Base-by-base conservation (phyloP, 208 protist genomes). In the Wallacemonas sp. region DNA sequence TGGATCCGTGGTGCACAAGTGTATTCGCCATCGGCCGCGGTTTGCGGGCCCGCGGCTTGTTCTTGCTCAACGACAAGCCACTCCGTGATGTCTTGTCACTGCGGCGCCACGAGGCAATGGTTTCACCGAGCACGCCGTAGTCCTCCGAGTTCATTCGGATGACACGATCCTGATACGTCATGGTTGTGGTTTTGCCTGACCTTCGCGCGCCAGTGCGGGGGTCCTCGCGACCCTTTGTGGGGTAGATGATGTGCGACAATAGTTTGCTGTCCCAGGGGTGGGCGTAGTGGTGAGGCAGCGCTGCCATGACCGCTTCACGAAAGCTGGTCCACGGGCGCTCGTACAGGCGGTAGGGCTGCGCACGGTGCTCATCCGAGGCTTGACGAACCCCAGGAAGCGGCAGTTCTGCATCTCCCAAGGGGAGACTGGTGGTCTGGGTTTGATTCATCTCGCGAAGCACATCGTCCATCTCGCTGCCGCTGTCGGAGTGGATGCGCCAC, bases 231-330 rank as follows among this genome's bases (percentile, higher is more conserved):
- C 72, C 75, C 55, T 91, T 91, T 11, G 73, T 62, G 21, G 75
- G 77, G 61, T 87, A 92, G 59, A 96, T 77, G 19, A 84, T 62
- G 62, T 94, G 88, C 12, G 86, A 82, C 14, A 65, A 64, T 17
- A 96, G 55, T 55, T 84, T 61, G 12, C 71, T 77, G 70, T 96
- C 86, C 88, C 91, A 96, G 15, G 83, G 82, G 63, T 96, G 91
- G 17, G 72, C 60, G 65, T 91, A 96, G 41, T 66, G 81, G 66
- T 96, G 91, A 30, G 91, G 91, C 67, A 96, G 81, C 15, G 84
- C 78, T 1, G 84, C 80, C 38, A 91, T 84, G 19, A 94, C 56
- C 12, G 82, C 82, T 51, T 94, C 84, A 17, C 86, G 86, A 42
- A 82, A 94, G 26, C 51, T 88, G 0, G 83, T 84, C 88, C 85